Evolutionary conservation across 805 yeast species (phyloP).

Genomic region (Sugiyamaella smithiae): DNA sequence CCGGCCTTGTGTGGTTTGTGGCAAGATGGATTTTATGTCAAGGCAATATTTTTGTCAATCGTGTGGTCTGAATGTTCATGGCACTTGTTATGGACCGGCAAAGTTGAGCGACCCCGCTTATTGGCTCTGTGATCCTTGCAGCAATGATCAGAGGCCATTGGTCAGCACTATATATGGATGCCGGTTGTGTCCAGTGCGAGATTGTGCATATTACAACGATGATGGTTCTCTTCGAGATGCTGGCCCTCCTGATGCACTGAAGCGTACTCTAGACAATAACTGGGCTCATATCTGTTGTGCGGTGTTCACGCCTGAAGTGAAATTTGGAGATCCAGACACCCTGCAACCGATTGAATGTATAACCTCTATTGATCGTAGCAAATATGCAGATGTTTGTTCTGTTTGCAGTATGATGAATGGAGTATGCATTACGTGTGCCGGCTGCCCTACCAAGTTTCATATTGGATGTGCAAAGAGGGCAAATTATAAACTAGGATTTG

Average conservation of each 20-base stretch:
- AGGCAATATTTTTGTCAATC: conserved; percentile 53
- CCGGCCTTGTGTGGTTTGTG: conserved; percentile 55
- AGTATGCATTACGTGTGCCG: conserved; percentile 45
- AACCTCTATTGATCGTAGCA: conserved; percentile 27
- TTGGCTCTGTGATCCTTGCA: conserved; percentile 83
- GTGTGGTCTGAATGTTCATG: conserved; percentile 72
- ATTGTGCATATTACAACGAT: conserved; percentile 46
- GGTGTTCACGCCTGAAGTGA: conserved; percentile 46
- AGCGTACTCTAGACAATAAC: conserved; percentile 59
- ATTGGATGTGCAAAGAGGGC: conserved; percentile 56
- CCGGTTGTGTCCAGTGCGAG: conserved; percentile 58
- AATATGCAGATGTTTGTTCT: conserved; percentile 34
- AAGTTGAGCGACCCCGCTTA: conserved; percentile 29
- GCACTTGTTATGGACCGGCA: conserved; percentile 61
- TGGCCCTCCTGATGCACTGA: conserved; percentile 60
- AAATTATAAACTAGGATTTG: conserved; percentile 54
- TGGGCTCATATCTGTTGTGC: conserved; percentile 85
- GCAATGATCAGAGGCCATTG: conserved; percentile 63
- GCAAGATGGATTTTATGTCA: conserved; percentile 37
- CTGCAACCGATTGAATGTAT: conserved; percentile 51
- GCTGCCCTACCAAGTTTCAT: conserved; percentile 46
- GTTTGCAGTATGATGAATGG: conserved; percentile 54
- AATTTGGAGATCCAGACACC: conserved; percentile 39
- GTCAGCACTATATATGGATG: conserved; percentile 60
- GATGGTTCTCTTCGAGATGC: conserved; percentile 35